These are phyloP conservation scores for Rhododendron ferrugineum DNA, from an alignment of 148 eudicot genomes.

Conservation along the genomic window DNA sequence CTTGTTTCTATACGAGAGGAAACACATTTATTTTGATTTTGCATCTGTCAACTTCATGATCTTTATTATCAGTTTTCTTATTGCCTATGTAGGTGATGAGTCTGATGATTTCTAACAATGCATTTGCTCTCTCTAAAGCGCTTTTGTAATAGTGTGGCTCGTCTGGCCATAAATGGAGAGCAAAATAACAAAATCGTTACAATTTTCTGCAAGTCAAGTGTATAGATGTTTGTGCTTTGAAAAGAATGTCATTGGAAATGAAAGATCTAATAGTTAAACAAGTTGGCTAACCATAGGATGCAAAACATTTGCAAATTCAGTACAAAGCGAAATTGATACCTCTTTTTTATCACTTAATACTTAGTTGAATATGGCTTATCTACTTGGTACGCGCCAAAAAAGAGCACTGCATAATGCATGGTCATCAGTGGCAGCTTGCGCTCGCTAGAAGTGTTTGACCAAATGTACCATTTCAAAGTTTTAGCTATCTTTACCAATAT, in stretches of 20 bases:
- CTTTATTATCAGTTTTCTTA: background rate
- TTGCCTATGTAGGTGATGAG: background rate
- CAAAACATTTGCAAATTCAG: background rate
- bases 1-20: background rate
- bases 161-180: background rate
- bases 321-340: background rate
- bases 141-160: background rate
- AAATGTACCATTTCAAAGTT: background rate
- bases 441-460: background rate
- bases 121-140: background rate
- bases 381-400: background rate
- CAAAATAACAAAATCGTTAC: background rate
- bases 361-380: background rate
- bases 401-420: constrained; percentile 4
- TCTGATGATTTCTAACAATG: background rate
- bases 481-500: background rate
- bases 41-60: background rate
- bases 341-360: background rate
- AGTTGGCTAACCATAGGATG: constrained; percentile 1
- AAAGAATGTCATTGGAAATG: background rate
- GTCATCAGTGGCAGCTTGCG: background rate
- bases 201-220: background rate
- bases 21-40: background rate
- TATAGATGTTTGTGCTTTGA: background rate
- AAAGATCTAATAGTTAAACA: background rate